Evolutionary conservation across 202 grass and related monocot genomes (phyloP), one percentile per base, ranked within the genome.

Genomic region (Tripidium arundinaceum): DNA sequence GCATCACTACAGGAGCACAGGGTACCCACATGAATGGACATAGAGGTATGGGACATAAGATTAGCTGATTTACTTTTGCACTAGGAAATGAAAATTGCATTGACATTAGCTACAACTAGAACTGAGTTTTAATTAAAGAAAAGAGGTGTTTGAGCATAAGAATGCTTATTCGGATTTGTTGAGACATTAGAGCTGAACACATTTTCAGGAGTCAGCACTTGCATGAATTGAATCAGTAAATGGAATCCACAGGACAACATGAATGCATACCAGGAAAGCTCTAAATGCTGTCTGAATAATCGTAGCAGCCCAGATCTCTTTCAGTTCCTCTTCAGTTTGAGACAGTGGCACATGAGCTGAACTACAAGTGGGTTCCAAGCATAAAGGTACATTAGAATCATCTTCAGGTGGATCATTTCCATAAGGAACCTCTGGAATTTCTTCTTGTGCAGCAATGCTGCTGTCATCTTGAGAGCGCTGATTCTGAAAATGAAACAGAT

Each of bases 261-360:
- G 58, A 65, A 60, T 91, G 89, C 88, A 22, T 95, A 98, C 96
- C 92, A 98, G 83, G 65, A 95, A 93, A 52, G 90, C 92, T 89
- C 96, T 93, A 83, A 93, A 98, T 50, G 83, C 82, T 46, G 90
- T 95, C 75, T 98, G 96, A 93, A 98, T 93, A 85, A 93, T 55
- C 68, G 88, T 90, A 62, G 96, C 92, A 68, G 96, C 96, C 86
- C 79, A 85, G 27, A 91, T 94, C 75, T 90, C 86, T 74, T 61
- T 75, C 22, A 68, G 67, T 27, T 74, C 79, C 38, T 72, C 74
- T 83, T 95, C 88, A 46, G 83, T 85, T 72, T 88, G 84, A 75
- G 79, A 81, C 6, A 87, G 27, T 27, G 68, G 61, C 31, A 64
- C 26, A 3, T 81, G 77, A 88, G 77, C 33, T 31, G 75, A 83